Evolutionary conservation across 352 stramenopile species (phyloP).

Genomic region (Phytophthora parvispora): DNA sequence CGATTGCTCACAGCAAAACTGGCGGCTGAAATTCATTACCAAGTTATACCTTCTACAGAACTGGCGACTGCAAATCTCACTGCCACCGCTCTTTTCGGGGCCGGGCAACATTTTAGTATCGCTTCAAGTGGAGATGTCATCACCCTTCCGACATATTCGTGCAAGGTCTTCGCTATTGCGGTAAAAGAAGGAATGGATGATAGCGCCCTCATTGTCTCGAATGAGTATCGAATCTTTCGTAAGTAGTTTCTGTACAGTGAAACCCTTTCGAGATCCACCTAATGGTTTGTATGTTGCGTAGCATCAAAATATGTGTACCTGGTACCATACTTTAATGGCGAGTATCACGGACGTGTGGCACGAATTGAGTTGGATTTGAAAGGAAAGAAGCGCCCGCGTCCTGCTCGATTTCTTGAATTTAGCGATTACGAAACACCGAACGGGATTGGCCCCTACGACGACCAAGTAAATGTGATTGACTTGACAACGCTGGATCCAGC

Average conservation of each 20-base stretch:
- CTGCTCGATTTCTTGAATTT: constrained; percentile 81
- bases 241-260: constrained; percentile 4
- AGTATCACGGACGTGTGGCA: constrained; percentile 71
- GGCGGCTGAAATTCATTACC: constrained; percentile 70
- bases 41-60: constrained; percentile 40
- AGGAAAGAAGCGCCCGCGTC: constrained; percentile 79
- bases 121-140: constrained; percentile 57
- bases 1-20: constrained; percentile 66
- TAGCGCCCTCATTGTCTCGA: constrained; percentile 61
- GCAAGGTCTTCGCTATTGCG: constrained; percentile 66
- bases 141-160: constrained; percentile 63
- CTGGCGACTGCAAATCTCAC: constrained; percentile 20
- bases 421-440: constrained; percentile 78
- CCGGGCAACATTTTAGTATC: constrained; percentile 31
- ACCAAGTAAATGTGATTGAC: constrained; percentile 71
- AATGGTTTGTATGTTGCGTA: constrained; percentile 25
- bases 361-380: constrained; percentile 79
- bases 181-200: constrained; percentile 71
- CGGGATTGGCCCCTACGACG: constrained; percentile 72
- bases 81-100: constrained; percentile 35
- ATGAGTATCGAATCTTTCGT: constrained; percentile 72
- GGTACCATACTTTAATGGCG: constrained; percentile 75
- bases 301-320: constrained; percentile 81
- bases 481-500: constrained; percentile 52
- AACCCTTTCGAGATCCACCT: neutral